phyloP scores from a whole-genome alignment of 2,329 filamentous ascomycete genomes.

The Fusarium sacchari region DNA sequence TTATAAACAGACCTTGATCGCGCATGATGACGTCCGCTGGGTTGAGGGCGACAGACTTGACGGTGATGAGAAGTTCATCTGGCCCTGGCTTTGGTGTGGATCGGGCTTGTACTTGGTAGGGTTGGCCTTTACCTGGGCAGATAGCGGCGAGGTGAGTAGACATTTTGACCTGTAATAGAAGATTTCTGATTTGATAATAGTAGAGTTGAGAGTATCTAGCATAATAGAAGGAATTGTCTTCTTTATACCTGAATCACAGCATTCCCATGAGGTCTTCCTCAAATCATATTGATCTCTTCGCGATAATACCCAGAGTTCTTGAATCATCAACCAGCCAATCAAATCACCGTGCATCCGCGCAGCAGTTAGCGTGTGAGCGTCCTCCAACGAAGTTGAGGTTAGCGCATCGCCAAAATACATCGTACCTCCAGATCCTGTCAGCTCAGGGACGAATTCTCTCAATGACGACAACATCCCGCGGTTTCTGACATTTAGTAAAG shows the following conservation, averaged over 20 bases:
- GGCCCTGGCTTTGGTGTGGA: constrained; percentile 57
- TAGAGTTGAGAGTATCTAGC: too few relatives aligned
- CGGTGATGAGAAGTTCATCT: constrained; percentile 57
- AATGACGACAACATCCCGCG: not conserved
- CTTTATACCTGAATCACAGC: constrained; percentile 1
- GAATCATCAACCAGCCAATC: constrained; percentile 39
- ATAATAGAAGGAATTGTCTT: fast-evolving
- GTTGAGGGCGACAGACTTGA: constrained; percentile 61
- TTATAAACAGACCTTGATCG: constrained; percentile 54
- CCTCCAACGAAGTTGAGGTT: constrained; percentile 23
- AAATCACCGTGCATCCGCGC: constrained; percentile 38
- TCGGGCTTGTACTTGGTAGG: constrained; percentile 51
- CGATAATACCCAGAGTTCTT: not conserved
- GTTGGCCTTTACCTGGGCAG: constrained; percentile 47
- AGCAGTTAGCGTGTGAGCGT: constrained; percentile 37
- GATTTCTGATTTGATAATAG: not conserved
- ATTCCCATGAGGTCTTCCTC: fast-evolving
- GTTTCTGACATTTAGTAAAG: not conserved
- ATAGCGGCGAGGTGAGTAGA: constrained; percentile 55
- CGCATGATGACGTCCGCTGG: constrained; percentile 57
- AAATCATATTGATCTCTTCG: not conserved
- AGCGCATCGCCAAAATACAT: constrained; percentile 13
- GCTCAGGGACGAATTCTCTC: not conserved
- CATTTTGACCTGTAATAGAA: constrained; percentile 29
- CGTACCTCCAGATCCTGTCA: not conserved